Evolutionary conservation across 2,329 filamentous ascomycete species (phyloP), one percentile per base, ranked within the genome.

Genomic region (Neonectria faginata): DNA sequence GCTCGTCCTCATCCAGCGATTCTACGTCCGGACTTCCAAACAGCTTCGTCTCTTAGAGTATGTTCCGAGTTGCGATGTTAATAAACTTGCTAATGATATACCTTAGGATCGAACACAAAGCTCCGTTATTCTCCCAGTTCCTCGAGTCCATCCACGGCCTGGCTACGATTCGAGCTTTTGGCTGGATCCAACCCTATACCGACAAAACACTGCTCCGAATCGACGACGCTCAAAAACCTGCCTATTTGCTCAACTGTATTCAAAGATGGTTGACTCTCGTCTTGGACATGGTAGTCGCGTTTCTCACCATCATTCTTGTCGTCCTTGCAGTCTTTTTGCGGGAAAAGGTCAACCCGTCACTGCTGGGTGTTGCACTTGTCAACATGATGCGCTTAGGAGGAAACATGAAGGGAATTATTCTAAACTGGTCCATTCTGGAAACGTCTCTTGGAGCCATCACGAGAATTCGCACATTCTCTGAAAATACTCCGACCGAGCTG

Each of bases 1-100:
- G 2, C 71, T 84, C 14, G 83, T 82, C 58, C 59, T 81, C 8
- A 78, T 86, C 10, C 84, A 86, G 61, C 81, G 81, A 45, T 80
- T 84, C 66, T 88, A 88, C 64, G 78, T 88, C n/a, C 79, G 83
- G 6, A 88, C 85, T 1, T 87, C 84, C 0, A 83, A 85, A 4
- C 85, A 87, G 60, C 73, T 88, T 7, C 80, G 86, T 54, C 79
- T 85, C 29, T 75, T 87, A 8, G 86, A 88, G 68, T 77, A 65
- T 57, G 71, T 8, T 14, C 1, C n/a, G 5, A 22, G 8, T 6
- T 9, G 14, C 2, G 2, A 12, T 20, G 3, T 36, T 5, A 9
- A 18, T 1, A 20, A 8, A 2, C n/a, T 0, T 3, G n/a, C 59
- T 68, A 18, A 63, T 45, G n/a, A 3, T 9, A 1, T 2, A n/a